A percentile compares a stretch with the other conserved stretches of the same genome.
Conservation (phyloP, 805 yeast genomes). For the Sporopachydermia quercuum region DNA sequence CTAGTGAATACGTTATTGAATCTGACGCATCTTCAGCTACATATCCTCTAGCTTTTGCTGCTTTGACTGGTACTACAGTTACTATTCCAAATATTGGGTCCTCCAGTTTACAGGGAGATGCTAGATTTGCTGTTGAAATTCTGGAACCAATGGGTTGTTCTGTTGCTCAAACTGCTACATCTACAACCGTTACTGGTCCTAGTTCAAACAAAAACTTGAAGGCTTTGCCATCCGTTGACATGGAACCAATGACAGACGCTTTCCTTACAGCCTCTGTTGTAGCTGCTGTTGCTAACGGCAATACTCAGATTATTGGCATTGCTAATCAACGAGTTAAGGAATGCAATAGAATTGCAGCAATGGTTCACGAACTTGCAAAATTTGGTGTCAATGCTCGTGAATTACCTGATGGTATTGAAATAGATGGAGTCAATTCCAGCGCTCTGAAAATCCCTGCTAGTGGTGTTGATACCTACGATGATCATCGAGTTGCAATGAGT, state of each 20-base stretch:
- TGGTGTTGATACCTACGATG: conserved; percentile 76
- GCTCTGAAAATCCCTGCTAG: conserved; percentile 41
- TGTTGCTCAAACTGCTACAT: conserved; percentile 67
- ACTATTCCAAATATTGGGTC: conserved; percentile 92
- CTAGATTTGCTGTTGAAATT: conserved; percentile 88
- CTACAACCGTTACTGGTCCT: conserved; percentile 91
- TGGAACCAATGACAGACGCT: conserved; percentile 99
- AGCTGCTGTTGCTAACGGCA: conserved; percentile 69
- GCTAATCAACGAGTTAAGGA: conserved; percentile 98
- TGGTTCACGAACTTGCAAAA: conserved; percentile 77
- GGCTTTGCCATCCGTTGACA: conserved; percentile 68
- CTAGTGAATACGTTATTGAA: conserved; percentile 76
- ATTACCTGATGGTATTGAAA: conserved; percentile 82
- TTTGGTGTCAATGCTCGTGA: conserved; percentile 82
- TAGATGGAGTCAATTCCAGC: conserved; percentile 47
- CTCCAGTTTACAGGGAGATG: conserved; percentile 90
- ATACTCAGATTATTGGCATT: conserved; percentile 82
- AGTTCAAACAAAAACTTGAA: conserved; percentile 45
- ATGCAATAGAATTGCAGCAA: conserved; percentile 90
- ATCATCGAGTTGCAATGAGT: conserved; percentile 97
- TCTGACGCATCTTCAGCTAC: conserved; percentile 98
- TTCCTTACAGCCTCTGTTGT: conserved; percentile 92
- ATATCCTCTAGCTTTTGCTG: conserved; percentile 94
- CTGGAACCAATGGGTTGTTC: conserved; percentile 88
- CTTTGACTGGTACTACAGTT: conserved; percentile 83